These are phyloP conservation scores for Cucurbita ficifolia DNA, from an alignment of 306 rosid species.

Conservation along the genomic window DNA sequence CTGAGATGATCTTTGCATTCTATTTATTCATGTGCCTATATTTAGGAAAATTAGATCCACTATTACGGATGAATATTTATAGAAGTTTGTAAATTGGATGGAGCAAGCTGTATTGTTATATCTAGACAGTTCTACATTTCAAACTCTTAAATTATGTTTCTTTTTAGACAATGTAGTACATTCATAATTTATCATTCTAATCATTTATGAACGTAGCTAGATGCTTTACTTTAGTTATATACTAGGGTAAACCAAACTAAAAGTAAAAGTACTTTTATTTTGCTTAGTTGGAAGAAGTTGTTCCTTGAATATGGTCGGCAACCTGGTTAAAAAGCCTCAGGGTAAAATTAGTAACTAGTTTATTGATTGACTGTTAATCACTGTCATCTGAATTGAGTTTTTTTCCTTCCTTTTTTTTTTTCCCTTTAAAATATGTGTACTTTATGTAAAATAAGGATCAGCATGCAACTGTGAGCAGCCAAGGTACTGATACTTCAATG, in stretches of 20 bases:
- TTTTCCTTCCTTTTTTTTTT: not conserved
- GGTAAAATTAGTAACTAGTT: not conserved
- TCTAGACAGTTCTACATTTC: not conserved
- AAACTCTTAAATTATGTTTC: not conserved
- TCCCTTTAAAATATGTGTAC: not conserved
- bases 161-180: not conserved
- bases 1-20: not conserved
- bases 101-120: not conserved
- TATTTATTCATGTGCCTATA: not conserved
- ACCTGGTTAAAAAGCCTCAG: not conserved
- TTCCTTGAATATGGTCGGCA: not conserved
- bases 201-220: not conserved
- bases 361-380: not conserved
- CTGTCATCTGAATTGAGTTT: not conserved
- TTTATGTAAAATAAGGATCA: slow-evolving; percentile 2
- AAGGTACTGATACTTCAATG: slow-evolving; percentile 7
- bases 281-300: not conserved
- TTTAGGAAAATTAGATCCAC: not conserved
- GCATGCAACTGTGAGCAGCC: slow-evolving; percentile 3
- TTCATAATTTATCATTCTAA: not conserved
- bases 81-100: not conserved
- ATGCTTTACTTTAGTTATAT: not conserved
- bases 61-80: not conserved
- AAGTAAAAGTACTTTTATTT: not conserved
- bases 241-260: not conserved